Conservation (phyloP, 129 eudicot genomes). For the Daucus carota region DH1_v3.0 NC_030383.2:6896001-6896500, state of each 20-base stretch:
- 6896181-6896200: neutral
- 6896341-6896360: too few relatives aligned
- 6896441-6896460: too few relatives aligned
- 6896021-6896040: neutral
- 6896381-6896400: too few relatives aligned
- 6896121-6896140: neutral
- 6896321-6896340: constrained; percentile 12
- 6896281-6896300: constrained; percentile 19
- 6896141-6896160: neutral
- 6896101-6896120: neutral
- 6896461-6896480: too few relatives aligned
- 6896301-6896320: constrained; percentile 31
- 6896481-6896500: too few relatives aligned
- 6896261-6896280: constrained; percentile 27
- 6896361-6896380: too few relatives aligned
- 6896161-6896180: neutral
- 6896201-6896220: neutral
- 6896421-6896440: too few relatives aligned
- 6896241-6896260: constrained; percentile 17
- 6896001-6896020: neutral
- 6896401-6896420: too few relatives aligned
- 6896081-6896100: neutral
- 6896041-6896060: neutral
- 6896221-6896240: neutral
- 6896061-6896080: neutral